Evolutionary conservation across 225 moss, liverwort and hornwort genomes (phyloP), one percentile per base, ranked within the genome.

Genomic region (Polytrichum formosum): DNA sequence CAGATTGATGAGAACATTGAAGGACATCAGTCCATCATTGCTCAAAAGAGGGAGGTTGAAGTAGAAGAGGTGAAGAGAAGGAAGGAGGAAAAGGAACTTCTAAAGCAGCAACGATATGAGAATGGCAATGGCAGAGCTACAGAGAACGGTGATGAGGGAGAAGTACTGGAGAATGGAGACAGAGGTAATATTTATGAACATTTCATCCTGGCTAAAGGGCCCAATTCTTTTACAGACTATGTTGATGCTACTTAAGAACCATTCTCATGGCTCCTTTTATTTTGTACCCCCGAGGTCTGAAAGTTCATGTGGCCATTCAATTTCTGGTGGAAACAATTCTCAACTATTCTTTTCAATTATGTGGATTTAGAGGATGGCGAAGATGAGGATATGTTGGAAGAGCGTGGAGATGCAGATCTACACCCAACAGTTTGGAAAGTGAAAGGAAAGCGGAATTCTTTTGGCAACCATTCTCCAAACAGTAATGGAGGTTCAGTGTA

Each of bases 1-100:
- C 98, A 98, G 79, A 82, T 98, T 79, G 98, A 98, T 81, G 91
- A 91, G 18, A 91, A 98, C 58, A 89, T 98, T 66, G 94, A 84
- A 72, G 94, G 91, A 61, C 86, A 90, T 54, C 94, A 98, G 79
- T 81, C 76, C 23, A 82, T 94, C 59, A 85, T 82, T 62, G 69
- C 90, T 37, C 91, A 84, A 55, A 98, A 88, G 82, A 88, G 91
- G 70, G 98, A 91, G 75, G 81, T 90, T 37, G 98, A 91, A 63
- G 80, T 85, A 64, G 94, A 88, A 79, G 79, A 82, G 60, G 71
- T 82, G 7, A 98, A 83, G 82, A 85, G 80, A 70, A 94, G 82
- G 68, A 98, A 90, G 77, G 91, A 91, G 75, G 84, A 88, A 61
- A 84, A 84, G 72, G 76, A 84, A 54, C 35, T 75, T 26, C 55